Evolutionary conservation across 2,329 filamentous ascomycete species (phyloP).

Genomic region (Polychaeton citri): DNA sequence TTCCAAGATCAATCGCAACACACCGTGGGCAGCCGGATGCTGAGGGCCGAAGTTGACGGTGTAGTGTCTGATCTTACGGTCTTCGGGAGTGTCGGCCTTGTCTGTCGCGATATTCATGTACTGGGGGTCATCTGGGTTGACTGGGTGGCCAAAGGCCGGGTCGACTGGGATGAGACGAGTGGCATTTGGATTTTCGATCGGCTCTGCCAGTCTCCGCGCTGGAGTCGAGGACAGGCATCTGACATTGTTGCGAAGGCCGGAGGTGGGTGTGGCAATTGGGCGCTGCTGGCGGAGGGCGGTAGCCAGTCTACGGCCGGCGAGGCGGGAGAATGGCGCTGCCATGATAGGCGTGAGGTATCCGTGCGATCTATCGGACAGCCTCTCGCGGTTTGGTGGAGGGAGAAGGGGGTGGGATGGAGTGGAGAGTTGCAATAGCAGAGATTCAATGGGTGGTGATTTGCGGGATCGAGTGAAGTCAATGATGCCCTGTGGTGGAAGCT

Average conservation of each 20-base stretch:
- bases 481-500: conserved; percentile 2
- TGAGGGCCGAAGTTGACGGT: conserved; percentile 99
- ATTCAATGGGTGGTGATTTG: conserved; percentile 1
- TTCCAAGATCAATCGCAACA: conserved; percentile 93
- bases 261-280: conserved; percentile 21
- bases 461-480: conserved; percentile 2
- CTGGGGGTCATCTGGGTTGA: conserved; percentile 30
- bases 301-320: conserved; percentile 50
- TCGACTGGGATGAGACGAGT: conserved; percentile 55
- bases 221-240: conserved; percentile 55
- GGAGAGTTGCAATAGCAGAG: conserved; percentile 4
- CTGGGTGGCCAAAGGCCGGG: conserved; percentile 44
- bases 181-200: conserved; percentile 33
- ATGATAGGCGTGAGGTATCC: too few relatives aligned
- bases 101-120: conserved; percentile 30
- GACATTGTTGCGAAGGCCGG: conserved; percentile 23
- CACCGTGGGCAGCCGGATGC: conserved; percentile 95
- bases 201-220: conserved; percentile 49
- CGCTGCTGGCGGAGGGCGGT: conserved; percentile 45
- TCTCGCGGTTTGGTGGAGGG: too few relatives aligned
- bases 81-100: conserved; percentile 35
- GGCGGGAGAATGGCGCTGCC: conserved; percentile 57
- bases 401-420: conserved; percentile 4
- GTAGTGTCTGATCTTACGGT: conserved; percentile 92
- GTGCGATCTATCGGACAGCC: too few relatives aligned